Base-by-base conservation (phyloP, 75 land plant species). In the Selaginella tamariscina region DNA sequence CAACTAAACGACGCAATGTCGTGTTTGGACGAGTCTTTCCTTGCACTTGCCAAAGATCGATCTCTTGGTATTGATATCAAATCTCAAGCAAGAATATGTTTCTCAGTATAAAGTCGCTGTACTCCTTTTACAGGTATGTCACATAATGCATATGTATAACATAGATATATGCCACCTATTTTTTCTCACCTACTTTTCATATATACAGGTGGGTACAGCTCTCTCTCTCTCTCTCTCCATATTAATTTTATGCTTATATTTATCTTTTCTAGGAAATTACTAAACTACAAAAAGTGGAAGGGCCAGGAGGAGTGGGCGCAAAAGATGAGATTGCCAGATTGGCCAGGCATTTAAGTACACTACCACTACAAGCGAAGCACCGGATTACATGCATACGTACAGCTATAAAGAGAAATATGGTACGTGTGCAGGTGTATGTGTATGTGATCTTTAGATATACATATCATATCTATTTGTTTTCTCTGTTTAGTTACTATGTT, bases 51-150 rank as follows among this genome's bases (percentile, higher is more conserved):
- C 24, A 95, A 95, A 66, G 99, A 95, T 76, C 83, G 78, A 32
- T 95, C 99, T 26, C 87, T 87, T 67, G 91, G 88, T 22, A 73
- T 77, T 32, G 99, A 95, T 80, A 78, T 95, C 54, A 95, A 82
- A 72, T 80, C 96, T 31, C 99, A 95, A 75, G 99, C 99, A n/a
- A 84, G 84, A 39, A 95, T 95, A 32, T 90, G 91, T 79, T n/a
- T 91, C 99, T 27, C 99, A 95, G 70, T 95, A 95, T 70, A 95
- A 95, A 77, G 73, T 90, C 60, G 99, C 91, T 5, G 99, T 95
- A n/a, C 79, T 80, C 28, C 79, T 95, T 21, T 86, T 95, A 56
- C 96, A 87, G 96, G 99, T 91, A 79, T 63, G n/a, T n/a, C n/a
- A n/a, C n/a, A n/a, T n/a, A n/a, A n/a, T n/a, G n/a, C n/a, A n/a